phyloP scores from a whole-genome alignment of 2,329 filamentous ascomycete genomes.

The Monilinia fructicola region DNA sequence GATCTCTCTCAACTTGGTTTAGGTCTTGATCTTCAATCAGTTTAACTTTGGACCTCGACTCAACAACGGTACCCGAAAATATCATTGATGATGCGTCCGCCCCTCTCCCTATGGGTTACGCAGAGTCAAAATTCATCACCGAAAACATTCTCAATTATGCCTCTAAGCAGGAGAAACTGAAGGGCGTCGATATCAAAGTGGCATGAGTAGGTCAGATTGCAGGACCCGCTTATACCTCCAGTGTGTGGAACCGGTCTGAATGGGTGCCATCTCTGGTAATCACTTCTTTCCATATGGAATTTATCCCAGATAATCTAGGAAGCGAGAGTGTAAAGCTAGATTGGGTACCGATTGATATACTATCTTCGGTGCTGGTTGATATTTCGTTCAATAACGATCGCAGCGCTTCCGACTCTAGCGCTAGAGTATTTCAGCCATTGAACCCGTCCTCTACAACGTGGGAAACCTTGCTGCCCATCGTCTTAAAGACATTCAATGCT shows the following conservation, averaged over 20 bases:
- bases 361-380: neutral
- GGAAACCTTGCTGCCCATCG: neutral
- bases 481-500: conserved; percentile 10
- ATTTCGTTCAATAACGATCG: neutral
- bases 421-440: conserved; percentile 9
- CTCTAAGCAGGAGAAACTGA: conserved; percentile 36
- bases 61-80: conserved; percentile 21
- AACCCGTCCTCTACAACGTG: neutral
- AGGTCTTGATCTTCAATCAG: conserved; percentile 46
- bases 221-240: conserved; percentile 33
- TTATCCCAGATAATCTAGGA: neutral
- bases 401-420: neutral
- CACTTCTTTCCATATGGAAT: conserved; percentile 7
- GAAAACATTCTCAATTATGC: conserved; percentile 45
- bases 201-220: conserved; percentile 51
- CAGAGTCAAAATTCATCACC: conserved; percentile 37
- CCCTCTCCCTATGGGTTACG: conserved; percentile 34
- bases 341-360: conserved; percentile 19
- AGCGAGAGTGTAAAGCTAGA: conserved; percentile 8
- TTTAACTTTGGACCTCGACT: conserved; percentile 27
- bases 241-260: neutral
- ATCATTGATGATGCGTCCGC: conserved; percentile 6
- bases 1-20: conserved; percentile 49
- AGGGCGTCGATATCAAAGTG: conserved; percentile 43
- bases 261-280: conserved; percentile 12